phyloP scores from a whole-genome alignment of 176 grass and related monocot genomes.

The Phyllostachys edulis region DNA sequence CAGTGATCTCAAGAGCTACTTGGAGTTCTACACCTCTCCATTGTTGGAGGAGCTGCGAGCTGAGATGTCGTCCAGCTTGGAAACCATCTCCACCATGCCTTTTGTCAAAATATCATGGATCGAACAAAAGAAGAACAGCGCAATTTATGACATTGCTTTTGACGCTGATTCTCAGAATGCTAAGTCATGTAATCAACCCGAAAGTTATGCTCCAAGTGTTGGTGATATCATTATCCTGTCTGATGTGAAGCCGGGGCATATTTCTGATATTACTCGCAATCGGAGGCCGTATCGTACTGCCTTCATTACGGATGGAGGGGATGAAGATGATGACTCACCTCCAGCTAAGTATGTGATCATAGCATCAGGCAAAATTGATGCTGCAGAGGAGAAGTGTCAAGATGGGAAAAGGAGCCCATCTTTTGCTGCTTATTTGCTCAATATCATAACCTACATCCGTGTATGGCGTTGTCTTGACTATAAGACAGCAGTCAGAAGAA shows the following conservation, averaged over 20 bases:
- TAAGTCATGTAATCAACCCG: conserved; percentile 16
- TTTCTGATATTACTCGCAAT: conserved; percentile 40
- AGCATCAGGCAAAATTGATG: conserved; percentile 38
- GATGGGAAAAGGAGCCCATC: background rate
- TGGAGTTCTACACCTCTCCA: conserved; percentile 43
- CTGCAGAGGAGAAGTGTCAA: background rate
- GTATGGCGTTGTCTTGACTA: conserved; percentile 52
- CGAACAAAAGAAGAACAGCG: background rate
- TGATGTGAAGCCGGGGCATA: conserved; percentile 14
- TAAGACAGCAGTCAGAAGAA: conserved; percentile 6
- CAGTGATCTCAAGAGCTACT: conserved; percentile 32
- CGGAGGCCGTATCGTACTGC: conserved; percentile 22
- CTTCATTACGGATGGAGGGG: conserved; percentile 37
- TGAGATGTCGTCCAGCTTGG: conserved; percentile 52
- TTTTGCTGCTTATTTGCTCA: conserved; percentile 60
- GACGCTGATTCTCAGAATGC: background rate
- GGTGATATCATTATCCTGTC: conserved; percentile 64
- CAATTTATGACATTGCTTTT: conserved; percentile 8
- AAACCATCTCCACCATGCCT: conserved; percentile 36
- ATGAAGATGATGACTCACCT: conserved; percentile 35
- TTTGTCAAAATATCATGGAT: conserved; percentile 36
- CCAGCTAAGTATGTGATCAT: conserved; percentile 34
- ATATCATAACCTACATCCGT: conserved; percentile 49
- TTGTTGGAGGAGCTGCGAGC: conserved; percentile 60
- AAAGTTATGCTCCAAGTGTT: conserved; percentile 38